Percentiles rank a stretch among this genome's conserved stretches.
Conservation (phyloP, 2,329 filamentous ascomycete genomes). For the Paracamarosporium sp. region DNA sequence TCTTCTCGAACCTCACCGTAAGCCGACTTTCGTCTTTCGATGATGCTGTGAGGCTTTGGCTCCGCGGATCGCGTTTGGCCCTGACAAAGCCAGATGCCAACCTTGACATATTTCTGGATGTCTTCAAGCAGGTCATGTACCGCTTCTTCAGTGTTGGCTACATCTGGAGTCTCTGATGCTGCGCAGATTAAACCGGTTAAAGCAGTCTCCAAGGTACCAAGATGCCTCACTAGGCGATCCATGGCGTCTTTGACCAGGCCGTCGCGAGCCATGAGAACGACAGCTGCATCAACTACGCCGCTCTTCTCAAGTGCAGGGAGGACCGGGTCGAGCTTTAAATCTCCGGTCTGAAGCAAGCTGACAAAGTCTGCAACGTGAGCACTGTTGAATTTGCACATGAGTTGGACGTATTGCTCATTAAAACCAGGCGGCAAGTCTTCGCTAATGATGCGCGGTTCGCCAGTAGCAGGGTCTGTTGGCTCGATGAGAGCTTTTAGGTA, state of each 20-base stretch:
- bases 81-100: conserved; percentile 96
- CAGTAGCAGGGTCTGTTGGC: conserved; percentile 50
- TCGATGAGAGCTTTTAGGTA: conserved; percentile 82
- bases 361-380: conserved; percentile 86
- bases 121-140: conserved; percentile 77
- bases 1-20: conserved; percentile 59
- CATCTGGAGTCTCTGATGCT: conserved; percentile 62
- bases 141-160: conserved; percentile 66
- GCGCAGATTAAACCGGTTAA: conserved; percentile 76
- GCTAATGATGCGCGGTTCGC: conserved; percentile 23
- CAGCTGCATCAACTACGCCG: conserved; percentile 89
- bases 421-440: conserved; percentile 61
- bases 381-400: conserved; percentile 89
- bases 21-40: conserved; percentile 43
- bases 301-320: conserved; percentile 88
- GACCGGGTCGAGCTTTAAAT: conserved; percentile 79
- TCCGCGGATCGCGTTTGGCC: conserved; percentile 72
- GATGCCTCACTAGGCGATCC: conserved; percentile 80
- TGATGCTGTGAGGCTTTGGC: conserved; percentile 44
- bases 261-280: conserved; percentile 87
- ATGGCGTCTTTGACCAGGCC: conserved; percentile 85
- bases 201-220: conserved; percentile 79
- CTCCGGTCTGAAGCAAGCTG: conserved; percentile 73
- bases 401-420: conserved; percentile 82
- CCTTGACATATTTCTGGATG: conserved; percentile 86